Evolutionary conservation across 345 rosid genomes (phyloP), one percentile per base, ranked within the genome.

Genomic region (Lepidium sativum): DNA sequence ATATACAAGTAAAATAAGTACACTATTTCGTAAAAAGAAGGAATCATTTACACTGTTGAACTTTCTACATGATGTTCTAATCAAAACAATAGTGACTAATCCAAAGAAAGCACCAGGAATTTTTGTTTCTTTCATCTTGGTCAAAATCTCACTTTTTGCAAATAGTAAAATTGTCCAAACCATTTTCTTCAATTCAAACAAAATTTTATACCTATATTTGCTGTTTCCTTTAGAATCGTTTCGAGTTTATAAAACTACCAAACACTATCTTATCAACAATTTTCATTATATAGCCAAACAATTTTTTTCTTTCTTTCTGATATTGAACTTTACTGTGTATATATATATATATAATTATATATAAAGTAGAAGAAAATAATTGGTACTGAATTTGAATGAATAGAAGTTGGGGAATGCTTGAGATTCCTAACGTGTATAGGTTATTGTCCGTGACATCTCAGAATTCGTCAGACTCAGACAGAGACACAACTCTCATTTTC

Each of bases 341-440:
- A 47, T 56, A 21, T 4, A 2, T n/a, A 33, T 7, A 60, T 60
- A 8, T 29, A 14, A 39, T 1, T 68, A 12, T 35, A 20, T 35
- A 43, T 56, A 45, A 27, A 40, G 4, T 20, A 27, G 1, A 70
- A 62, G 39, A 53, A 23, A 61, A 70, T 62, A 62, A 44, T 53
- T 34, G 74, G 56, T 34, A 53, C 63, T 61, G 69, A 62, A 17
- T 44, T 44, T 44, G 31, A 62, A 44, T 54, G 31, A 62, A 37
- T 54, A 62, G 63, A 70, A 69, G 54, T 47, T 40, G 49, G 63
- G 47, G 16, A 54, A 65, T 52, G 53, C 15, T 69, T 14, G 54
- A 70, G 74, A 70, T 70, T 62, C 56, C 14, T 70, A 71, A 37
- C 69, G 65, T 71, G 75, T 71, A 56, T 63, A 38, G 52, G 65